These are phyloP conservation scores for Penicillium frequentans DNA, from an alignment of 2,329 filamentous ascomycete genomes.

Conservation along the genomic window DNA sequence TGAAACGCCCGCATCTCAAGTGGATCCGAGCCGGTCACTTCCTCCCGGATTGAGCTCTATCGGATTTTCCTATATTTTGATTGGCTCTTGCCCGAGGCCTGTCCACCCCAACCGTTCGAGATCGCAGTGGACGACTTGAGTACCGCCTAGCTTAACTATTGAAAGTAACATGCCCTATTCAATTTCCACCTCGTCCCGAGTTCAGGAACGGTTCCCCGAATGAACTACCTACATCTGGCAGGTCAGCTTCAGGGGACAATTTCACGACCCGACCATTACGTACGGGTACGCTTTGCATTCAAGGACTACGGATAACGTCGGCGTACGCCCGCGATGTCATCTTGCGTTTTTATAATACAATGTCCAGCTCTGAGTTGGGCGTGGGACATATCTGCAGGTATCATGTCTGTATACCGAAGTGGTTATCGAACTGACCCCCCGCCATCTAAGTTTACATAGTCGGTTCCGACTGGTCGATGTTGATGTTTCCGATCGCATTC, in stretches of 20 bases:
- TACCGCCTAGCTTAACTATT: background rate
- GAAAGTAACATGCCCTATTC: background rate
- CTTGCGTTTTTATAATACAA: background rate
- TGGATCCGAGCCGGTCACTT: conserved; percentile 10
- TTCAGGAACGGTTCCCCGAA: background rate
- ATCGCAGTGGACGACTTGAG: conserved; percentile 1
- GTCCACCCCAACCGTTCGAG: conserved; percentile 15
- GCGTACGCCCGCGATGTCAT: background rate
- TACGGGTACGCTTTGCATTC: background rate
- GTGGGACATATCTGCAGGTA: background rate
- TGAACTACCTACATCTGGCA: background rate
- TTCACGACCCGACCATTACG: conserved; percentile 1
- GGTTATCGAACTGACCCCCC: background rate
- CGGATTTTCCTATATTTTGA: background rate
- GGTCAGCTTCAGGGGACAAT: background rate
- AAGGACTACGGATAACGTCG: background rate
- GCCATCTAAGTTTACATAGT: conserved; percentile 7
- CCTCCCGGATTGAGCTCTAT: conserved; percentile 4
- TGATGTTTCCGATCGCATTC: conserved; percentile 4
- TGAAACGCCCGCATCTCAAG: conserved; percentile 30
- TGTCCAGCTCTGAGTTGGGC: background rate
- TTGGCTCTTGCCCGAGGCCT: background rate
- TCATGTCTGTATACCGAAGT: background rate
- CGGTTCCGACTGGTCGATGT: background rate
- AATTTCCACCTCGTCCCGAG: background rate